Base-by-base conservation (phyloP, 2,329 filamentous ascomycete genomes). In the Fusarium odoratissimum region DNA sequence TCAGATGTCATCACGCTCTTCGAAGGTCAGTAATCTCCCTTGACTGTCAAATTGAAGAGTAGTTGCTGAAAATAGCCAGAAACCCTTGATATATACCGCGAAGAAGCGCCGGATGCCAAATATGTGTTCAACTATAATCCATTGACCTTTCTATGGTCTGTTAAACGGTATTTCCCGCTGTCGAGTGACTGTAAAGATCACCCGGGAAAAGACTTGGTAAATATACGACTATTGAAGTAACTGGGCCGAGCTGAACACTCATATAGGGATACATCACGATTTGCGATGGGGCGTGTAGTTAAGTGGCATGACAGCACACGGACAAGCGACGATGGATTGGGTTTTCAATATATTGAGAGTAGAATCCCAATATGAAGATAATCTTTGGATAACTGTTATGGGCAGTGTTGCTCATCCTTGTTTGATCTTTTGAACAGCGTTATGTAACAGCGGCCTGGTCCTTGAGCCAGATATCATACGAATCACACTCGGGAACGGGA, bases 81-180 rank as follows among this genome's bases (percentile, higher is more conserved):
- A 13, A 67, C 63, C 0, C 30, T 67, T 6, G 63, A 67, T 6
- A 68, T 68, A 13, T 68, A 55, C 3, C 55, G 65, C 1, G n/a
- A 67, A 6, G 63, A 55, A 31, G 65, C 65, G 0, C 41, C 63
- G 0, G 37, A 62, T 61, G 48, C 65, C 0, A 68, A 62, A 13
- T 55, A 44, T 5, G 63, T 68, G 0, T 68, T 68, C 16, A 68
- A 67, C 11, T 68, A 68, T 8, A 68, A 67, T 8, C 65, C 65
- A 0, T 25, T 67, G 5, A 55, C 48, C 0, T 68, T 68, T 16
- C 4, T 68, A 0, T 67, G 65, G 65, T 68, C 65, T 8, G 63
- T 67, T 0, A 62, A 61, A 9, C 10, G 65, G 5, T 68, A 68
- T 4, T 67, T 67, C 1, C 55, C 65, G 0, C 3, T 68, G 1